These are phyloP conservation scores for Pythium biforme DNA, from an alignment of 352 stramenopile species.

Conservation along the genomic window DNA sequence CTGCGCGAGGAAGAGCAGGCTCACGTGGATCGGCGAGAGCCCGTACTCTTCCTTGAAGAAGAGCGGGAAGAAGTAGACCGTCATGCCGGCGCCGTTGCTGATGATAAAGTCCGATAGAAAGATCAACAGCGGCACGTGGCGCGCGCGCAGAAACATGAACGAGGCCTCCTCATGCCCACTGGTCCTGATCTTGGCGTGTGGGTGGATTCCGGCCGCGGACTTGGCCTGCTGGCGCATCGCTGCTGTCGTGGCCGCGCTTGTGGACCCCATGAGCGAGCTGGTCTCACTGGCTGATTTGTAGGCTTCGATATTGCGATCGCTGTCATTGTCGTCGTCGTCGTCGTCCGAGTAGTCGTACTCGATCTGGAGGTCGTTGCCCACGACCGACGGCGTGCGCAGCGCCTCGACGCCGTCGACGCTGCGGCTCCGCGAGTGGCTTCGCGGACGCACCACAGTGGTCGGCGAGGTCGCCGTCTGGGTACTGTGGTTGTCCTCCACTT, in stretches of 20 bases:
- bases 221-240: slow-evolving; percentile 11
- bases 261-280: slow-evolving; percentile 10
- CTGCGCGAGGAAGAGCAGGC: slow-evolving; percentile 63
- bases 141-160: slow-evolving; percentile 60
- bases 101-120: slow-evolving; percentile 86
- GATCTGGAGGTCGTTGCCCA: slow-evolving; percentile 52
- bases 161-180: slow-evolving; percentile 7
- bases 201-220: slow-evolving; percentile 6
- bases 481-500: slow-evolving; percentile 9
- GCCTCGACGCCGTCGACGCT: slow-evolving; percentile 22
- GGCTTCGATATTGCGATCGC: neutral
- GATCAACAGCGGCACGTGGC: slow-evolving; percentile 66
- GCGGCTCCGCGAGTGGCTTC: slow-evolving; percentile 16
- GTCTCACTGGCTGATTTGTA: neutral
- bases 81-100: slow-evolving; percentile 84
- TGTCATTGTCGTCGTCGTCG: slow-evolving; percentile 17
- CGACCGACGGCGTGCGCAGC: slow-evolving; percentile 55
- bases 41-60: slow-evolving; percentile 85
- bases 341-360: slow-evolving; percentile 34
- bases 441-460: neutral
- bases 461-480: neutral
- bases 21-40: slow-evolving; percentile 77
- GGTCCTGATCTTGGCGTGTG: neutral
- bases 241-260: neutral
- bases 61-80: slow-evolving; percentile 85